A percentile compares a stretch with the other conserved stretches of the same genome.
These are phyloP conservation scores for Vigna unguiculata DNA, from an alignment of 306 rosid species.

Conservation along the genomic window DNA sequence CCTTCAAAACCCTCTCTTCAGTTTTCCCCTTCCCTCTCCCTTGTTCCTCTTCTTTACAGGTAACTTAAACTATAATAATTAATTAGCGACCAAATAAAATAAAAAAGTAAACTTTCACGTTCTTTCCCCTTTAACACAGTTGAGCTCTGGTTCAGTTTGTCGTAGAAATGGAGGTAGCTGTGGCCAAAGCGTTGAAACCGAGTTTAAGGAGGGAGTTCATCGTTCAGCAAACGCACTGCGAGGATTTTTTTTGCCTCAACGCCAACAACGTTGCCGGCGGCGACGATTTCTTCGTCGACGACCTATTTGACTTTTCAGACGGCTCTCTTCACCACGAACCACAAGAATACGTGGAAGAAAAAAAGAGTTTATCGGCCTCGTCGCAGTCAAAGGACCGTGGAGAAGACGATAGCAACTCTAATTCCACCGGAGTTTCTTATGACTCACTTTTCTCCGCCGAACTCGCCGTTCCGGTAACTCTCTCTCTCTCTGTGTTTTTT, in stretches of 20 bases:
- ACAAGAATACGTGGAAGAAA: slow-evolving; percentile 43
- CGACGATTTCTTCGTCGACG: slow-evolving; percentile 85
- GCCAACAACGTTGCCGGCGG: slow-evolving; percentile 53
- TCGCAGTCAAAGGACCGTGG: slow-evolving; percentile 46
- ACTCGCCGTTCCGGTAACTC: slow-evolving; percentile 77
- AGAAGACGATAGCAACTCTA: slow-evolving; percentile 53
- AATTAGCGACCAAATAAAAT: neutral
- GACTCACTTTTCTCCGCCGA: slow-evolving; percentile 62
- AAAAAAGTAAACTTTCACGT: neutral
- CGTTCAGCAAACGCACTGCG: slow-evolving; percentile 48
- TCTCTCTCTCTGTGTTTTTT: neutral
- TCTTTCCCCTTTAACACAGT: neutral
- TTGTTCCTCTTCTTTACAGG: slow-evolving; percentile 46
- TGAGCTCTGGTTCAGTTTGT: slow-evolving; percentile 35
- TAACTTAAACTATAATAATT: slow-evolving; percentile 29
- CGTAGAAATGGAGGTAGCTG: slow-evolving; percentile 75
- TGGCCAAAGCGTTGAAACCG: slow-evolving; percentile 75
- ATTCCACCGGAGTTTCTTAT: slow-evolving; percentile 54
- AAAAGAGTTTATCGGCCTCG: slow-evolving; percentile 53
- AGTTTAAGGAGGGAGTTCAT: slow-evolving; percentile 69
- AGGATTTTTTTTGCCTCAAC: slow-evolving; percentile 53
- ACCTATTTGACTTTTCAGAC: slow-evolving; percentile 75
- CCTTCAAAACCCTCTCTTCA: slow-evolving; percentile 46
- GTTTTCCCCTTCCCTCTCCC: slow-evolving; percentile 24
- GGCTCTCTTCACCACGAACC: slow-evolving; percentile 56